A percentile compares a stretch with the other conserved stretches of the same genome.
Conservation (phyloP, 169 alveolate genomes). For the Cryptosporidium meleagridis region DNA sequence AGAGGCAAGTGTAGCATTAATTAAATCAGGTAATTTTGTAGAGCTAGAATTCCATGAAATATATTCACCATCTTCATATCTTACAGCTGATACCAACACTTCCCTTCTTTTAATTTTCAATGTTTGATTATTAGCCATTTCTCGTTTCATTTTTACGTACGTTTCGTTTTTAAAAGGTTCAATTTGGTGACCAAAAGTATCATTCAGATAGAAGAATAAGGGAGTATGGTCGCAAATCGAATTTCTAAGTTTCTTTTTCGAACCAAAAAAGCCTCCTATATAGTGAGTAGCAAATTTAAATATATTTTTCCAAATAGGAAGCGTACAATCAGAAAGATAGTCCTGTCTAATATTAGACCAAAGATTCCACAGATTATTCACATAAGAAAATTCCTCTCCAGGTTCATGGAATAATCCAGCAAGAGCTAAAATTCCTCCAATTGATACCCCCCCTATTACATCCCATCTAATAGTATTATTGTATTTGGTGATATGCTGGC, state of each 20-base stretch:
- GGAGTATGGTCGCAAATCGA: slow-evolving; percentile 62
- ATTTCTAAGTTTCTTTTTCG: slow-evolving; percentile 34
- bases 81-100: slow-evolving; percentile 61
- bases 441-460: slow-evolving; percentile 66
- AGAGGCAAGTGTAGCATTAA: slow-evolving; percentile 67
- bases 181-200: slow-evolving; percentile 53
- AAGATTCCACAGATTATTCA: slow-evolving; percentile 34
- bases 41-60: slow-evolving; percentile 67
- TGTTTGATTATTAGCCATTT: neutral
- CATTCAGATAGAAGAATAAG: slow-evolving; percentile 19
- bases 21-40: slow-evolving; percentile 27
- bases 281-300: slow-evolving; percentile 42
- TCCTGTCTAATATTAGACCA: slow-evolving; percentile 69
- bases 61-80: slow-evolving; percentile 71
- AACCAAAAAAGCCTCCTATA: slow-evolving; percentile 24
- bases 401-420: slow-evolving; percentile 71
- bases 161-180: slow-evolving; percentile 64
- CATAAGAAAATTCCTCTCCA: slow-evolving; percentile 55
- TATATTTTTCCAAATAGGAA: slow-evolving; percentile 67
- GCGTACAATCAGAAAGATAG: slow-evolving; percentile 64
- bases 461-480: slow-evolving; percentile 68
- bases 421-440: slow-evolving; percentile 66
- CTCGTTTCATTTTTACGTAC: slow-evolving; percentile 3
- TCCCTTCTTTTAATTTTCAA: slow-evolving; percentile 59
- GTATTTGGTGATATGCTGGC: slow-evolving; percentile 38